Conservation (phyloP, 2,329 filamentous ascomycete species). For the Mariannaea sp. region DNA sequence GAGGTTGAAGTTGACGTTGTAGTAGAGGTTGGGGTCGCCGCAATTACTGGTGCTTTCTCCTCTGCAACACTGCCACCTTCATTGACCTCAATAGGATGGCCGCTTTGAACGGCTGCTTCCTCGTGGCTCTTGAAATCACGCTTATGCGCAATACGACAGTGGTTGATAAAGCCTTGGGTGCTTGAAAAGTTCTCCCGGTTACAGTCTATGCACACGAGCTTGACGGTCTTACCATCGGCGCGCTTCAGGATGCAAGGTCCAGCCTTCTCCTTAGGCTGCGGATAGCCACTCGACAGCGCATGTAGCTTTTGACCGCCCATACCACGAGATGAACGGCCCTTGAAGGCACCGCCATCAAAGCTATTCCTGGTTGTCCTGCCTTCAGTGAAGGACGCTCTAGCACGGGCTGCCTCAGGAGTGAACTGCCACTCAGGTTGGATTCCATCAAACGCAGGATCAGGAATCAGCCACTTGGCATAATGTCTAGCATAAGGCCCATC, state of each 20-base stretch:
- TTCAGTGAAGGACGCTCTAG: conserved; percentile 58
- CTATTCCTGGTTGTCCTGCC: conserved; percentile 81
- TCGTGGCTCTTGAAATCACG: conserved; percentile 96
- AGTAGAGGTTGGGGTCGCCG: conserved; percentile 5
- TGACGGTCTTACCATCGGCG: conserved; percentile 83
- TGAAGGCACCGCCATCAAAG: conserved; percentile 54
- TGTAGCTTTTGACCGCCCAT: conserved; percentile 67
- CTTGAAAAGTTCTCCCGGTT: conserved; percentile 90
- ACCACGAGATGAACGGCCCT: conserved; percentile 55
- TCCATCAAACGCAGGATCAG: conserved; percentile 85
- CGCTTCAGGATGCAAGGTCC: conserved; percentile 85
- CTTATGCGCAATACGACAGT: conserved; percentile 94
- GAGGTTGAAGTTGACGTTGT: conserved; percentile 19
- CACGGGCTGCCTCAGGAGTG: conserved; percentile 47
- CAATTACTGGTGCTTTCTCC: conserved; percentile 30
- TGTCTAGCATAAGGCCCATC: conserved; percentile 94
- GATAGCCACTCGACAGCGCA: conserved; percentile 71
- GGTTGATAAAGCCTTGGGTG: conserved; percentile 99
- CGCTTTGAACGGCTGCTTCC: conserved; percentile 86
- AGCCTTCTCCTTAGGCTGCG: conserved; percentile 77
- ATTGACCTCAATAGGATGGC: conserved; percentile 71
- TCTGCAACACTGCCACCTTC: conserved; percentile 32
- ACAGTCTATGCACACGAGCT: conserved; percentile 88
- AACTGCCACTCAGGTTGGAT: conserved; percentile 54
- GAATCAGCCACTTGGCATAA: conserved; percentile 94